Base-by-base conservation (phyloP, 83 land plant species). In the Picea engelmannii region DNA sequence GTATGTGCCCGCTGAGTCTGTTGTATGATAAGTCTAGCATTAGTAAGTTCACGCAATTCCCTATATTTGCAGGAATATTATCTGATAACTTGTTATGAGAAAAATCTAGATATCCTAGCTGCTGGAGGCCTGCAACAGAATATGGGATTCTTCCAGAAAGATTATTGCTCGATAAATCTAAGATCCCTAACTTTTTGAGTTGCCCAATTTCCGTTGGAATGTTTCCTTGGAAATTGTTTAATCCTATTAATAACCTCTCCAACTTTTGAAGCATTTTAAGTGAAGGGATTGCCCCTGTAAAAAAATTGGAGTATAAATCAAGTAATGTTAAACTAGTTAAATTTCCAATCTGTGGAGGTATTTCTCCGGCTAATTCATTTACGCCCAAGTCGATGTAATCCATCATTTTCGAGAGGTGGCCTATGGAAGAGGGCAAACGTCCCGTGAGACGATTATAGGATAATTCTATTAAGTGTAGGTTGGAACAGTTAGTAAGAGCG, bases 21-120 rank as follows among this genome's bases (percentile, higher is more conserved):
- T 92, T 92, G 69, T 83, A 70, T 1, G 94, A 89, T 16, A 92
- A 64, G 80, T 92, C 94, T 78, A 92, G 69, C 12, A 17, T 9
- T 52, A 55, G 8, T 11, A 92, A 82, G 47, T 79, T 55, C 4
- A 1, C 8, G 3, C 87, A 85, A 44, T 59, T 24, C 15, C 60
- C 83, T 80, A 92, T 44, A 78, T 84, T 59, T 12, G 27, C 59
- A 40, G 92, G 91, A 3, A 90, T 78, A 13, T 89, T 81, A 18
- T 88, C 95, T 68, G 86, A 85, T 47, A 90, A 81, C 81, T 58
- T 23, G 83, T 93, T 90, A 0, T 81, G 85, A 69, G 69, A 44
- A 66, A 93, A 83, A 58, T 85, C 62, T 49, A 90, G 66, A 31
- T 62, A 35, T 16, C 78, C 9, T 71, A 90, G 91, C 15, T 18